These are phyloP conservation scores for Verticillium albo-atrum DNA, from an alignment of 2,329 filamentous ascomycete genomes.

Conservation along the genomic window DNA sequence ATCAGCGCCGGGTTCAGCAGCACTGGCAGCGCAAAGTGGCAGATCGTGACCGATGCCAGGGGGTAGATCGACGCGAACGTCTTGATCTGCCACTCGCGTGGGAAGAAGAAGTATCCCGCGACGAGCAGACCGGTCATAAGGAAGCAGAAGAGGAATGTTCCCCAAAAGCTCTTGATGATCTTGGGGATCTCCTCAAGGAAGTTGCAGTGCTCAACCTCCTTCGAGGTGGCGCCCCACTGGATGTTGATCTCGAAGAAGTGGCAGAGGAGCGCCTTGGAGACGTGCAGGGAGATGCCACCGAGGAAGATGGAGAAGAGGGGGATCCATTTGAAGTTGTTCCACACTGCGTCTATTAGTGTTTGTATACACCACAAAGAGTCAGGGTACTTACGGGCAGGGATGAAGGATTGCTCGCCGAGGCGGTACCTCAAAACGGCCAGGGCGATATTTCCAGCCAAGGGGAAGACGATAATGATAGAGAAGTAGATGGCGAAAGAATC, in stretches of 20 bases:
- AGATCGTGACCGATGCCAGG: slow-evolving; percentile 43
- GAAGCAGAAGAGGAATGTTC: slow-evolving; percentile 47
- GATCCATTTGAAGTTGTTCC: slow-evolving; percentile 60
- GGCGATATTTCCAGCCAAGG: slow-evolving; percentile 53
- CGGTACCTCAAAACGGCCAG: slow-evolving; percentile 62
- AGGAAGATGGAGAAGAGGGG: slow-evolving; percentile 45
- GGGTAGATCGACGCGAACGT: slow-evolving; percentile 58
- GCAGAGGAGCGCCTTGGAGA: slow-evolving; percentile 33
- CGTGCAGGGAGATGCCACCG: slow-evolving; percentile 37
- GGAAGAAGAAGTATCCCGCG: slow-evolving; percentile 35
- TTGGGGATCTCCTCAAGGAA: slow-evolving; percentile 53
- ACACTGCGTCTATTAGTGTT: slow-evolving; percentile 19
- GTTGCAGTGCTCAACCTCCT: slow-evolving; percentile 51
- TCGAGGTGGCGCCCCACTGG: slow-evolving; percentile 52
- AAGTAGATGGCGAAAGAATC: slow-evolving; percentile 63
- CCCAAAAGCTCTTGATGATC: slow-evolving; percentile 48
- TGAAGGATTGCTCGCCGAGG: slow-evolving; percentile 46
- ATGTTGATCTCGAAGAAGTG: slow-evolving; percentile 39
- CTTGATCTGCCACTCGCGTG: slow-evolving; percentile 50
- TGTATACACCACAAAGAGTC: neutral
- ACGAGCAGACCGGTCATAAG: slow-evolving; percentile 41
- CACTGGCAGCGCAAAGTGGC: slow-evolving; percentile 55
- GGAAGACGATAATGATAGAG: slow-evolving; percentile 61
- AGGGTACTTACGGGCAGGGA: slow-evolving; percentile 22
- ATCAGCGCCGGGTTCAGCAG: slow-evolving; percentile 60